A percentile compares a stretch with the other conserved stretches of the same genome.
Evolutionary conservation across 805 yeast genomes (phyloP).

Genomic region (Candida methanosorbosa): DNA sequence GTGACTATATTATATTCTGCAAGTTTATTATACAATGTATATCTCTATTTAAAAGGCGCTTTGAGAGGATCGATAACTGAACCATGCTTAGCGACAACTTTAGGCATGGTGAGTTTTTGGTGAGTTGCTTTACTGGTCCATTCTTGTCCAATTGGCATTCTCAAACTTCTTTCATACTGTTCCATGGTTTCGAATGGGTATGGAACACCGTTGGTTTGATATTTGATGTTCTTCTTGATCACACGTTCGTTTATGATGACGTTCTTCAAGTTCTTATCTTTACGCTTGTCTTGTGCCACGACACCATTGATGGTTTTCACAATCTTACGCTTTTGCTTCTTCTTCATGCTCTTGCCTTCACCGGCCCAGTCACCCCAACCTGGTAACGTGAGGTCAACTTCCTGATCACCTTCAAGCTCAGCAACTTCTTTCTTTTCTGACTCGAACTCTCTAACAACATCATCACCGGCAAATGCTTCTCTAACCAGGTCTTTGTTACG

Average conservation of each 20-base stretch:
- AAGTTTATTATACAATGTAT: not conserved
- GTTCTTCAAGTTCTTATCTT: conserved; percentile 64
- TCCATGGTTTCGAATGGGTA: conserved; percentile 90
- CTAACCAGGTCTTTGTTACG: conserved; percentile 74
- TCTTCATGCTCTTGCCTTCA: conserved; percentile 31
- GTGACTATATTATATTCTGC: too few relatives aligned
- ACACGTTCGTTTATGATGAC: conserved; percentile 87
- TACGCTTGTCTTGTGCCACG: conserved; percentile 59
- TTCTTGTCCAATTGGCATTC: conserved; percentile 96
- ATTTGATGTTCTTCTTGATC: conserved; percentile 78
- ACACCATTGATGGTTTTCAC: conserved; percentile 73
- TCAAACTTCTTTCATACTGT: conserved; percentile 87
- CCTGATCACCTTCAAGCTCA: conserved; percentile 79
- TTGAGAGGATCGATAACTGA: conserved; percentile 84
- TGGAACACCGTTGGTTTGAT: conserved; percentile 85
- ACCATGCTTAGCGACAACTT: conserved; percentile 80
- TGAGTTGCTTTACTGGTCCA: conserved; percentile 88
- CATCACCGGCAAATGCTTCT: conserved; percentile 97
- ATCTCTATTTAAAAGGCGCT: conserved; percentile 74
- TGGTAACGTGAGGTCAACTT: conserved; percentile 77
- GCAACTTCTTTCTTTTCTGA: conserved; percentile 61
- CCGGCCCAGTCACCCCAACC: conserved; percentile 99
- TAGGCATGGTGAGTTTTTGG: conserved; percentile 84
- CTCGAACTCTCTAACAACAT: conserved; percentile 75
- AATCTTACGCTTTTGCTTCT: conserved; percentile 50